Conservation (phyloP, 202 grass and related monocot genomes). For the Brachypodium distachyon region DNA sequence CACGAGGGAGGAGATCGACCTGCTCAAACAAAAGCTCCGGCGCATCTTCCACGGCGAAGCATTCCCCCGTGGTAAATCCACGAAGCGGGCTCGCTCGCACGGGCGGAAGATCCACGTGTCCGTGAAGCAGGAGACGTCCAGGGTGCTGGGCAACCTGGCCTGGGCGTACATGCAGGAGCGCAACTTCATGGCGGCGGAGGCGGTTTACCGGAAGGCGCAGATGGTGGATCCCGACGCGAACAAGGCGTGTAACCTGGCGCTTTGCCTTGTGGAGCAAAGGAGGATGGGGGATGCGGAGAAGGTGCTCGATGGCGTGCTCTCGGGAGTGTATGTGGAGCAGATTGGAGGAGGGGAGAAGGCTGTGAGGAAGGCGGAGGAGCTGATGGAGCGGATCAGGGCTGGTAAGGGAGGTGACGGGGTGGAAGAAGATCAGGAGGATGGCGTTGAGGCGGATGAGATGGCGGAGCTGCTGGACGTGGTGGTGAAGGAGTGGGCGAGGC, state of each 20-base stretch:
- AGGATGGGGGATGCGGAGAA: constrained; percentile 41
- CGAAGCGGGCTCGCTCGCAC: constrained; percentile 67
- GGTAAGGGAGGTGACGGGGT: not conserved
- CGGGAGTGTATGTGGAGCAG: constrained; percentile 10
- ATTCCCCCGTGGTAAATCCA: constrained; percentile 54
- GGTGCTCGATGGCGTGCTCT: constrained; percentile 42
- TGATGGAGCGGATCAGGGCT: constrained; percentile 34
- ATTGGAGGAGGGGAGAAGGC: constrained; percentile 37
- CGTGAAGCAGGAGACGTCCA: constrained; percentile 75
- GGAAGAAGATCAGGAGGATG: not conserved
- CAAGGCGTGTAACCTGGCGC: constrained; percentile 82
- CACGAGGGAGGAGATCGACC: constrained; percentile 77
- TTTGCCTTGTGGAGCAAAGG: constrained; percentile 65
- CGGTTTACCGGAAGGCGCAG: constrained; percentile 88
- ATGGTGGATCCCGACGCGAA: constrained; percentile 91
- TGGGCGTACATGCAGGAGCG: constrained; percentile 98
- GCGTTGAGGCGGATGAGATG: constrained; percentile 33
- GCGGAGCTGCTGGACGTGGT: constrained; percentile 49
- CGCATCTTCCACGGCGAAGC: constrained; percentile 79
- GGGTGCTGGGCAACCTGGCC: constrained; percentile 74
- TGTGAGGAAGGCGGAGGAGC: constrained; percentile 41
- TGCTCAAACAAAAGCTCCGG: constrained; percentile 84
- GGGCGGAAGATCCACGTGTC: constrained; percentile 91
- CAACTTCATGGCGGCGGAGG: constrained; percentile 84
- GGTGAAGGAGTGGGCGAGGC: constrained; percentile 36